Conservation (phyloP, 1,284 basidiomycete species). For the Trichosporon sp. region DNA sequence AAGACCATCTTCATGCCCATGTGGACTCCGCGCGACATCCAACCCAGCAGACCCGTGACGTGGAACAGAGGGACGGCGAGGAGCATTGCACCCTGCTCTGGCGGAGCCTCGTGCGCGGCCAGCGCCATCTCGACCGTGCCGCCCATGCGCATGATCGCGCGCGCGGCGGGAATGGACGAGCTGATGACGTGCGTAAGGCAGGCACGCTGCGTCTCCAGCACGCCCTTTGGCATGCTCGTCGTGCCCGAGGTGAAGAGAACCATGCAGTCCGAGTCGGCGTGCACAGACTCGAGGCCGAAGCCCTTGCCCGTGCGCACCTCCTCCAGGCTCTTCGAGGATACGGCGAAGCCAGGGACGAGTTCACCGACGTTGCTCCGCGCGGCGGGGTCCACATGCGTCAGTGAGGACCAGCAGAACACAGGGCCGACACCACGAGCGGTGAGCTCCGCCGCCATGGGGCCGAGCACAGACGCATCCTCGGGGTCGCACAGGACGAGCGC, state of each 20-base stretch:
- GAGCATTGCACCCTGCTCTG: conserved; percentile 23
- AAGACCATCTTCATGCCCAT: conserved; percentile 37
- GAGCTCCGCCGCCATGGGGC: conserved; percentile 4
- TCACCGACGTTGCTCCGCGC: background rate
- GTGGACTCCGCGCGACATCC: conserved; percentile 36
- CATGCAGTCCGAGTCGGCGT: conserved; percentile 39
- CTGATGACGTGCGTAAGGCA: conserved; percentile 34
- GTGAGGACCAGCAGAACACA: conserved; percentile 3
- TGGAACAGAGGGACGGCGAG: conserved; percentile 45
- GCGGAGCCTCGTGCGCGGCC: conserved; percentile 17
- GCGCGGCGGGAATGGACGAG: conserved; percentile 13
- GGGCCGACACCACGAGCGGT: conserved; percentile 3
- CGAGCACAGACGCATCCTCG: conserved; percentile 25
- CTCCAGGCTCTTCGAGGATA: background rate
- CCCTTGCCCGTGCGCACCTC: background rate
- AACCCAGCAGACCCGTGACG: conserved; percentile 41
- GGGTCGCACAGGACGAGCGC: conserved; percentile 31
- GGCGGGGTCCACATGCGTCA: background rate
- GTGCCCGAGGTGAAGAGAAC: conserved; percentile 42
- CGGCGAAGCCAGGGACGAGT: background rate
- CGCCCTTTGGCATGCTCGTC: conserved; percentile 39
- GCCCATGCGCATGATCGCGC: conserved; percentile 23
- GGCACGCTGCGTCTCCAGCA: conserved; percentile 39
- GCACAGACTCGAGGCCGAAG: conserved; percentile 17
- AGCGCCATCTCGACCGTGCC: conserved; percentile 8